Evolutionary conservation across 2,329 filamentous ascomycete species (phyloP).

Genomic region (Colletotrichum sp.): DNA sequence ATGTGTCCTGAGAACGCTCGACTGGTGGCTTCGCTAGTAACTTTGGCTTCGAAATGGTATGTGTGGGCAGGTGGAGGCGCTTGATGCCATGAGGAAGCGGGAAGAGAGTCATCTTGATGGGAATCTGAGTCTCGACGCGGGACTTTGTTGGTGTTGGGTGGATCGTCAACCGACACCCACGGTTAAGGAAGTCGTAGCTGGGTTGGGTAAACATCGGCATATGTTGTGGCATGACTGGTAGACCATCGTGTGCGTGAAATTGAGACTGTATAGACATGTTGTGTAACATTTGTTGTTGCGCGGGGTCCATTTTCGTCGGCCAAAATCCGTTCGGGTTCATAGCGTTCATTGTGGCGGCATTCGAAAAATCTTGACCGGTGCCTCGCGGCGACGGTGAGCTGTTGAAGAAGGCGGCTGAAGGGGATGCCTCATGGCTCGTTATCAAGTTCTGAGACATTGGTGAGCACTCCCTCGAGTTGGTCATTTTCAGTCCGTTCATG

Average conservation of each 20-base stretch:
- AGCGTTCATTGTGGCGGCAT: conserved; percentile 16
- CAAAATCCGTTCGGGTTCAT: conserved; percentile 38
- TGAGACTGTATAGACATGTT: conserved; percentile 8
- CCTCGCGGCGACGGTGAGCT: conserved; percentile 50
- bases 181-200: conserved; percentile 33
- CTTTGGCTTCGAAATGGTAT: conserved; percentile 95
- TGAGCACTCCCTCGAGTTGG: conserved; percentile 58
- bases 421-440: conserved; percentile 58
- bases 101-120: conserved; percentile 80
- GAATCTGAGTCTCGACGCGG: conserved; percentile 95
- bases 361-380: conserved; percentile 42
- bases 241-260: conserved; percentile 29
- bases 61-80: conserved; percentile 83
- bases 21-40: conserved; percentile 76
- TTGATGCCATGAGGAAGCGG: conserved; percentile 77
- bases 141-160: conserved; percentile 79
- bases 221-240: conserved; percentile 31
- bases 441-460: conserved; percentile 55
- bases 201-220: conserved; percentile 28
- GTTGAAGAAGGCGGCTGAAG: conserved; percentile 45
- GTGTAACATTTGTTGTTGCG: conserved; percentile 23
- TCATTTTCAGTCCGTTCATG: conserved; percentile 53
- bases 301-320: conserved; percentile 34
- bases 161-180: conserved; percentile 57
- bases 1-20: conserved; percentile 71